Conservation (phyloP, 2,329 filamentous ascomycete genomes). For the Monosporascus cannonballus region DNA sequence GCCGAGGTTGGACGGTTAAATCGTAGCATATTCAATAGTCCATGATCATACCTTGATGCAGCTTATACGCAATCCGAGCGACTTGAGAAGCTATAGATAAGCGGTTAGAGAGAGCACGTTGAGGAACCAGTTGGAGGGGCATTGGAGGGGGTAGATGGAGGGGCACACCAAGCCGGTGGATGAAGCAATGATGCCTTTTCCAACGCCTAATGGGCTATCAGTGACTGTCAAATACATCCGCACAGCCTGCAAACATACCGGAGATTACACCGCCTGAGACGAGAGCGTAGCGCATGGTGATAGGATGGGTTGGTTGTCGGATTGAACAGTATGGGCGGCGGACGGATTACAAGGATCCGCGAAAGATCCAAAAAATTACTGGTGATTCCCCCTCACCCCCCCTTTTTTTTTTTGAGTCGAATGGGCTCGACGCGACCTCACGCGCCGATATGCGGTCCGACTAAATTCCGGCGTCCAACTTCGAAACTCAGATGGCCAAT, state of each 20-base stretch:
- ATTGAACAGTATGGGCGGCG: too few species aligned
- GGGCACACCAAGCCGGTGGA: background rate
- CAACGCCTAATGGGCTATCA: constrained; percentile 3
- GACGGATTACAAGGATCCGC: too few species aligned
- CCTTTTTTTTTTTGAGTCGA: too few species aligned
- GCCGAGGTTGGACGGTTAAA: constrained; percentile 38
- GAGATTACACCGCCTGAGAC: constrained; percentile 64
- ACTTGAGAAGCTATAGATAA: constrained; percentile 66
- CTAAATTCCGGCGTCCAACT: too few species aligned
- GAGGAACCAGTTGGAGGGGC: too few species aligned
- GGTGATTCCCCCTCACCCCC: too few species aligned
- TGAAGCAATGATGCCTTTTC: constrained; percentile 1
- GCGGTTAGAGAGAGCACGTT: background rate
- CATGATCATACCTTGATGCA: constrained; percentile 45
- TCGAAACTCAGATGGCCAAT: too few species aligned
- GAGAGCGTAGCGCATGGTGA: constrained; percentile 73
- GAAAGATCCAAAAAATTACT: too few species aligned
- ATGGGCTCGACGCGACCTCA: too few species aligned
- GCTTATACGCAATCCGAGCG: constrained; percentile 67
- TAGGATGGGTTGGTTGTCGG: too few species aligned
- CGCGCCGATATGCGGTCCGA: too few species aligned
- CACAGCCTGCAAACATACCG: constrained; percentile 8
- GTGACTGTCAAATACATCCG: constrained; percentile 3
- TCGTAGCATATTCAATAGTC: too few species aligned
- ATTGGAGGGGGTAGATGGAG: background rate